phyloP scores from a whole-genome alignment of 2,329 filamentous ascomycete species.

The Trichoderma sp. region DNA sequence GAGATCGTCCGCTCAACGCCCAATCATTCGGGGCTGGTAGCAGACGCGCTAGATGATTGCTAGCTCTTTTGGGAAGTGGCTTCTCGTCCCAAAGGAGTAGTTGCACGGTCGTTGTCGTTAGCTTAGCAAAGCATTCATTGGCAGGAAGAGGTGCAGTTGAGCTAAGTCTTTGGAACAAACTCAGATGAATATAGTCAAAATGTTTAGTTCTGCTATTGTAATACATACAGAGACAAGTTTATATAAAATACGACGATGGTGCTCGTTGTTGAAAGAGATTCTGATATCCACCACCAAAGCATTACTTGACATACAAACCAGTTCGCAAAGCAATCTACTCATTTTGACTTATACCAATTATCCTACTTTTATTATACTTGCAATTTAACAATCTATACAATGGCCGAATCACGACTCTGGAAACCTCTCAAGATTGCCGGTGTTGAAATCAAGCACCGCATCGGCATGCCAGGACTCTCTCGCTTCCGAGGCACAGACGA shows the following conservation, averaged over 20 bases:
- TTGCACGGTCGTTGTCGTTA: neutral
- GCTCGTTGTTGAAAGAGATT: neutral
- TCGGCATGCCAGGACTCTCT: neutral
- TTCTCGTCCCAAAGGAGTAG: neutral
- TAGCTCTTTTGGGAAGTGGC: neutral
- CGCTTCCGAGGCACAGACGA: constrained; percentile 10
- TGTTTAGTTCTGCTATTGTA: neutral
- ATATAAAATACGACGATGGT: neutral
- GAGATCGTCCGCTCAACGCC: neutral
- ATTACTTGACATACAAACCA: neutral
- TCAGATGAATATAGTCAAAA: neutral
- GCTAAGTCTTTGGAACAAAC: neutral
- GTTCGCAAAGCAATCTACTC: neutral
- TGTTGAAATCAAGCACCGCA: neutral
- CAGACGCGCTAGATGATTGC: neutral
- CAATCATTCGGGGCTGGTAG: neutral
- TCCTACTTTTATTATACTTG: neutral
- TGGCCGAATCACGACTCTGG: constrained; percentile 29
- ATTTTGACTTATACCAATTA: neutral
- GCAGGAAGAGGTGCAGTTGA: neutral
- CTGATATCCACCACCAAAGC: neutral
- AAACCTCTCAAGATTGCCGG: neutral
- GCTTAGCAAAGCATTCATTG: neutral
- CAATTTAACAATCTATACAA: neutral
- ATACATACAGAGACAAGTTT: neutral